phyloP scores from a whole-genome alignment of 192 early-diverging fungal species.

The Podila epigama region DNA sequence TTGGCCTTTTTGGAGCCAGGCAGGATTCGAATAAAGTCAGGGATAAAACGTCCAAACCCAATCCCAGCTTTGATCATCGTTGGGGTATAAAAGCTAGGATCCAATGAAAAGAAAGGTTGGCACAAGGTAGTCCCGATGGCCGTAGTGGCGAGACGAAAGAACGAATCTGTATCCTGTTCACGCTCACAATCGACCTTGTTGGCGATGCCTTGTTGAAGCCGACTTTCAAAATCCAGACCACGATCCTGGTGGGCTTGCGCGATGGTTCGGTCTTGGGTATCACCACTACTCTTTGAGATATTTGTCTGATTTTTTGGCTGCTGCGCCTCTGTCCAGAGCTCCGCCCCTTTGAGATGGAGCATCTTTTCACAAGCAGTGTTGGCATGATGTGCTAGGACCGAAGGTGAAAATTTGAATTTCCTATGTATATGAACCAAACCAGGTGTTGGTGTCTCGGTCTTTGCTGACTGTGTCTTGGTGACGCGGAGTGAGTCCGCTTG shows the following conservation, averaged over 20 bases:
- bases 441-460: not conserved
- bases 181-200: conserved; percentile 27
- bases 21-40: conserved; percentile 33
- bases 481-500: no score
- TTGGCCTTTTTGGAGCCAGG: conserved; percentile 4
- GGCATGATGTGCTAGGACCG: conserved; percentile 31
- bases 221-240: conserved; percentile 19
- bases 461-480: not conserved
- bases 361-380: conserved; percentile 45
- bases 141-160: conserved; percentile 26
- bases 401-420: conserved; percentile 34
- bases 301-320: not conserved
- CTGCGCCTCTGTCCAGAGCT: conserved; percentile 12
- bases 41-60: conserved; percentile 35
- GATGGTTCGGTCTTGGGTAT: not conserved
- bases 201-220: conserved; percentile 2
- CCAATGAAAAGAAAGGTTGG: conserved; percentile 30
- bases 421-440: not conserved
- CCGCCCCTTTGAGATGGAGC: conserved; percentile 30
- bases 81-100: conserved; percentile 16
- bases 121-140: conserved; percentile 17
- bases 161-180: conserved; percentile 25
- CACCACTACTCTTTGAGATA: not conserved
- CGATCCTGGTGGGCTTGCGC: conserved; percentile 18
- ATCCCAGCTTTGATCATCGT: conserved; percentile 35